These are phyloP conservation scores for Ailanthus altissimus DNA, from an alignment of 345 rosid genomes.

Conservation along the genomic window DNA sequence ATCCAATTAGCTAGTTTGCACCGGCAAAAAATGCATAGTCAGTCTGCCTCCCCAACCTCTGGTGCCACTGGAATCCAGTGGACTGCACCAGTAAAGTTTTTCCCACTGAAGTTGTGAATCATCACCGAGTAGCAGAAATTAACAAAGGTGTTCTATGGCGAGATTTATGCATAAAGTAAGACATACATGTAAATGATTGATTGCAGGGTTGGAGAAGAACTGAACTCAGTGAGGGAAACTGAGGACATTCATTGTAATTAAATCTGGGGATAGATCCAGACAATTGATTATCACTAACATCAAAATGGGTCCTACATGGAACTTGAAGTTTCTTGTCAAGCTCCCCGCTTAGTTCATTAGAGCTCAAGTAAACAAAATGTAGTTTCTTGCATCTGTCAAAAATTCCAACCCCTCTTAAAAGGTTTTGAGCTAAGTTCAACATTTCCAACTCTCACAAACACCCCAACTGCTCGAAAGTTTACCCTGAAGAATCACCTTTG, in stretches of 20 bases:
- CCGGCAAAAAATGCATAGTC: constrained; percentile 36
- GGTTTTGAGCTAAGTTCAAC: constrained; percentile 38
- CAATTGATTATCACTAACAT: constrained; percentile 31
- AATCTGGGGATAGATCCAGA: constrained; percentile 34
- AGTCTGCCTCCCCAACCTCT: constrained; percentile 21
- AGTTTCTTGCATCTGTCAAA: constrained; percentile 36
- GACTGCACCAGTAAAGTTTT: constrained; percentile 30
- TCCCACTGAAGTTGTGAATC: constrained; percentile 32
- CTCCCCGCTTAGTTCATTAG: constrained; percentile 31
- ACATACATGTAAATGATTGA: constrained; percentile 18
- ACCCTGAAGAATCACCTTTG: constrained; percentile 25
- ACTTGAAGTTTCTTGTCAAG: constrained; percentile 33
- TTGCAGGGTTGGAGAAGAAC: neutral
- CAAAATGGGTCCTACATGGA: constrained; percentile 37
- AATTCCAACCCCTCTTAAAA: constrained; percentile 29
- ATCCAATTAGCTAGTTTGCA: constrained; percentile 33
- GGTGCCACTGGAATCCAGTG: constrained; percentile 26
- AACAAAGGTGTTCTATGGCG: constrained; percentile 13
- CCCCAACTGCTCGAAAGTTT: constrained; percentile 32
- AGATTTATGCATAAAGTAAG: constrained; percentile 17
- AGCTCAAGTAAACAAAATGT: constrained; percentile 35
- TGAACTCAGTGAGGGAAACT: neutral
- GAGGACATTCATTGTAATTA: constrained; percentile 19
- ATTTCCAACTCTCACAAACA: constrained; percentile 34
- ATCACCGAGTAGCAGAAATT: constrained; percentile 11